A percentile compares a stretch with the other conserved stretches of the same genome.
Conservation (phyloP, 345 rosid species). For the Acer negundo region DNA sequence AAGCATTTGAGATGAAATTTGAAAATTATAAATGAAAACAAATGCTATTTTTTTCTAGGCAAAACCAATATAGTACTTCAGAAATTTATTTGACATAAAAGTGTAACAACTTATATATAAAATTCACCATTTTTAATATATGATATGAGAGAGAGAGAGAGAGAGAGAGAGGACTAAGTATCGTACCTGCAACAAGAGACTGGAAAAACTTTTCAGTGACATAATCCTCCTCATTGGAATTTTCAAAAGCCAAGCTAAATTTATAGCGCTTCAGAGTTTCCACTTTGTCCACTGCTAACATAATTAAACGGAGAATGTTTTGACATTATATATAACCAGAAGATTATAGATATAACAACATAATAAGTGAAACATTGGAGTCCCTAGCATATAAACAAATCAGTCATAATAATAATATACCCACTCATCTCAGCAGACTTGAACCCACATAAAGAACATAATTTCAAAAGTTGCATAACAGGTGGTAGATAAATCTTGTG, state of each 20-base stretch:
- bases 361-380: not conserved
- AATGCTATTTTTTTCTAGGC: not conserved
- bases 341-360: not conserved
- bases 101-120: not conserved
- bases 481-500: not conserved
- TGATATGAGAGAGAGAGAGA: not conserved
- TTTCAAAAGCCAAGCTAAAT: conserved; percentile 96
- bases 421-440: conserved; percentile 5
- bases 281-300: conserved; percentile 78
- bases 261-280: conserved; percentile 82
- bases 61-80: not conserved
- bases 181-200: conserved; percentile 87
- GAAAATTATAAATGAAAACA: not conserved
- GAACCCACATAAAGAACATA: not conserved
- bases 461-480: not conserved
- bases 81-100: not conserved
- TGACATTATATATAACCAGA: not conserved
- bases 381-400: not conserved
- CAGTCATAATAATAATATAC: not conserved
- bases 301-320: not conserved
- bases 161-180: not conserved
- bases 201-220: conserved; percentile 96
- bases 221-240: conserved; percentile 97
- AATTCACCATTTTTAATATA: conserved; percentile 12
- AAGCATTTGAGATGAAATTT: not conserved